phyloP scores from a whole-genome alignment of 208 protist species.

The Endotrypanum monterogeii region DNA sequence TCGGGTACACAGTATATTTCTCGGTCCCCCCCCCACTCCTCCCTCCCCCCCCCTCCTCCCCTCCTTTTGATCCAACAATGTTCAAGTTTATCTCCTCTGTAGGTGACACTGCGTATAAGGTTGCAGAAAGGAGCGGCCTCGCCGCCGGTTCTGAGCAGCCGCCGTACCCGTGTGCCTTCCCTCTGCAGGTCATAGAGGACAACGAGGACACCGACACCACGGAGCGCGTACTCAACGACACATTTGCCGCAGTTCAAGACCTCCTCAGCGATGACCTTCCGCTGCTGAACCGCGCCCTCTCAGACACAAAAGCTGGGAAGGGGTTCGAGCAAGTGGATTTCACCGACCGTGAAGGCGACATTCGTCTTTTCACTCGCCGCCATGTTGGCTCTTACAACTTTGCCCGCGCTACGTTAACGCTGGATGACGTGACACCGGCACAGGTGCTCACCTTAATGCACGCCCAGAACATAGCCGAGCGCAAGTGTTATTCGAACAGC shows the following conservation, averaged over 20 bases:
- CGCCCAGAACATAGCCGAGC: conserved; percentile 46
- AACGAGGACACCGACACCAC: conserved; percentile 41
- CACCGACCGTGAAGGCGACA: conserved; percentile 70
- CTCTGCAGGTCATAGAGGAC: conserved; percentile 60
- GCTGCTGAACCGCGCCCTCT: conserved; percentile 42
- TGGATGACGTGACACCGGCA: conserved; percentile 47
- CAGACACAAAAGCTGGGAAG: conserved; percentile 27
- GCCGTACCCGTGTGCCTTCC: conserved; percentile 85
- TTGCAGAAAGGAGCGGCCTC: conserved; percentile 74
- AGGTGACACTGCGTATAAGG: conserved; percentile 74
- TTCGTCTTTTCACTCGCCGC: conserved; percentile 69
- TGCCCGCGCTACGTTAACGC: conserved; percentile 66
- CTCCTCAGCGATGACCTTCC: conserved; percentile 56
- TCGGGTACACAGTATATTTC: not conserved
- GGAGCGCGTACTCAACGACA: conserved; percentile 57
- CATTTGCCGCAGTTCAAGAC: conserved; percentile 58
- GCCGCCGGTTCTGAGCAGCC: conserved; percentile 75
- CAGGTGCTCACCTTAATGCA: conserved; percentile 74
- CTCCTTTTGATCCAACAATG: conserved; percentile 32
- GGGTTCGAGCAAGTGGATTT: conserved; percentile 69
- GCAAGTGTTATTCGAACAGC: conserved; percentile 68
- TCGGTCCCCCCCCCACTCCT: not conserved
- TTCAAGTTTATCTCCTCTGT: conserved; percentile 67
- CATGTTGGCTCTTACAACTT: conserved; percentile 86
- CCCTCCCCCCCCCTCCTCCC: not conserved